Evolutionary conservation across 768 basidiomycete species (phyloP).

Genomic region (Boletus vinaceobasis): DNA sequence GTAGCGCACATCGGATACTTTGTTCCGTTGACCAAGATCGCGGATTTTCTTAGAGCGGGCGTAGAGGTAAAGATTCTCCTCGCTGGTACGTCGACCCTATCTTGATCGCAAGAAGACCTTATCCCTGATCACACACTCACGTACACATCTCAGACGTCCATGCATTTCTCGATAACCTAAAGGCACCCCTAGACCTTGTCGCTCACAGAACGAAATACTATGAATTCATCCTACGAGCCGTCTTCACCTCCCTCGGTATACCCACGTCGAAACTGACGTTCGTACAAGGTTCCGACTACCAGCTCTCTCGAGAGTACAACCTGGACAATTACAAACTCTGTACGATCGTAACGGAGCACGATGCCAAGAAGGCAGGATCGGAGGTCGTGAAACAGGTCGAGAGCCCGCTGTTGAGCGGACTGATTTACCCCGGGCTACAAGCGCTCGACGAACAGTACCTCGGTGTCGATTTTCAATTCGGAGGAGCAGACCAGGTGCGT

Average conservation of each 20-base stretch:
- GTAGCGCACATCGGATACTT: slow-evolving; percentile 97
- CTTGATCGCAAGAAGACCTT: neutral
- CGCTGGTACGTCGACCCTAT: slow-evolving; percentile 49
- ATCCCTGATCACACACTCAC: neutral
- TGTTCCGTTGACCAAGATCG: slow-evolving; percentile 90
- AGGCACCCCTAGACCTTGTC: slow-evolving; percentile 92
- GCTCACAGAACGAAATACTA: slow-evolving; percentile 89
- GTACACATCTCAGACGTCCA: slow-evolving; percentile 65
- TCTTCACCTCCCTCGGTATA: slow-evolving; percentile 87
- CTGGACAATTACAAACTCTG: slow-evolving; percentile 92
- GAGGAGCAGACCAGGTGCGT: slow-evolving; percentile 91
- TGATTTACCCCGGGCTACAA: slow-evolving; percentile 95
- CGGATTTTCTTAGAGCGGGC: slow-evolving; percentile 92
- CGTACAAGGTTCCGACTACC: slow-evolving; percentile 89
- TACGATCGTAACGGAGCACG: slow-evolving; percentile 91
- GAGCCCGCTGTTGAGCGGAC: slow-evolving; percentile 82
- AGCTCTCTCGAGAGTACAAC: slow-evolving; percentile 87
- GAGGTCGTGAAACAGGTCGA: slow-evolving; percentile 99
- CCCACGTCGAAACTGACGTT: slow-evolving; percentile 81
- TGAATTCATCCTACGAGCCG: slow-evolving; percentile 70
- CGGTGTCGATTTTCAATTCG: slow-evolving; percentile 95
- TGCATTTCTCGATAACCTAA: slow-evolving; percentile 96
- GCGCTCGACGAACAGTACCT: slow-evolving; percentile 98
- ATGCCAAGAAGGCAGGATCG: slow-evolving; percentile 97
- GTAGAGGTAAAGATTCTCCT: slow-evolving; percentile 83